phyloP scores from a whole-genome alignment of 495 filamentous ascomycete genomes.

The Penicillium soppii region DNA sequence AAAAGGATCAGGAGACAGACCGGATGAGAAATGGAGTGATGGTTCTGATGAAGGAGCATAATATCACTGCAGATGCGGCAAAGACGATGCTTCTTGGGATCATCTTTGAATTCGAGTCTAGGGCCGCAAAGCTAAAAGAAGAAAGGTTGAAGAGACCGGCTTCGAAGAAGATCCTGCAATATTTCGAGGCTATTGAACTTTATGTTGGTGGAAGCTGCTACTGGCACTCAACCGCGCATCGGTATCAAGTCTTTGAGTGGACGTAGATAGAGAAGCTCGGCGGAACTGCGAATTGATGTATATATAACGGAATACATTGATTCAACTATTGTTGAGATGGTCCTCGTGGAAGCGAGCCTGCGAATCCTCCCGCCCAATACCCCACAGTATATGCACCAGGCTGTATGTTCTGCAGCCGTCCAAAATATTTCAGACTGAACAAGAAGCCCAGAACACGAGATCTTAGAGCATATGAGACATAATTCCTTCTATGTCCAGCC shows the following conservation, averaged over 20 bases:
- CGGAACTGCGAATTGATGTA: not conserved
- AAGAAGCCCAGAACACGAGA: too few relatives aligned
- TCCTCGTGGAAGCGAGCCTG: too few relatives aligned
- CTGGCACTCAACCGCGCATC: slow-evolving; percentile 8
- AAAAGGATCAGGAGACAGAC: slow-evolving; percentile 7
- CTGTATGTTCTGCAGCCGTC: too few relatives aligned
- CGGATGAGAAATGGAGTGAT: slow-evolving; percentile 6
- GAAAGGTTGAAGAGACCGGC: not conserved
- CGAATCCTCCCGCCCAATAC: too few relatives aligned
- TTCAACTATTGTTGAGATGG: not conserved
- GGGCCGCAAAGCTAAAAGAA: not conserved
- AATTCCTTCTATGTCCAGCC: too few relatives aligned
- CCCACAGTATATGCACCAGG: too few relatives aligned
- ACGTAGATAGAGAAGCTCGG: not conserved
- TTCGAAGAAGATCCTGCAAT: not conserved
- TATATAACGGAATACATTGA: not conserved
- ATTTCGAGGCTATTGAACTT: slow-evolving; percentile 12
- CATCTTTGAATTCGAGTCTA: slow-evolving; percentile 5
- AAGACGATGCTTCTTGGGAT: slow-evolving; percentile 3
- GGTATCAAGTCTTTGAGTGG: slow-evolving; percentile 1
- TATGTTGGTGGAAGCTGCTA: slow-evolving; percentile 13
- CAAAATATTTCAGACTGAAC: too few relatives aligned
- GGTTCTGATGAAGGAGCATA: slow-evolving; percentile 8
- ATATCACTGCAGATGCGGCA: not conserved
- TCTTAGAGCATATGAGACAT: too few relatives aligned